Evolutionary conservation across 1,284 basidiomycete species (phyloP).

Genomic region (Cutaneotrichosporon curvatum): DNA sequence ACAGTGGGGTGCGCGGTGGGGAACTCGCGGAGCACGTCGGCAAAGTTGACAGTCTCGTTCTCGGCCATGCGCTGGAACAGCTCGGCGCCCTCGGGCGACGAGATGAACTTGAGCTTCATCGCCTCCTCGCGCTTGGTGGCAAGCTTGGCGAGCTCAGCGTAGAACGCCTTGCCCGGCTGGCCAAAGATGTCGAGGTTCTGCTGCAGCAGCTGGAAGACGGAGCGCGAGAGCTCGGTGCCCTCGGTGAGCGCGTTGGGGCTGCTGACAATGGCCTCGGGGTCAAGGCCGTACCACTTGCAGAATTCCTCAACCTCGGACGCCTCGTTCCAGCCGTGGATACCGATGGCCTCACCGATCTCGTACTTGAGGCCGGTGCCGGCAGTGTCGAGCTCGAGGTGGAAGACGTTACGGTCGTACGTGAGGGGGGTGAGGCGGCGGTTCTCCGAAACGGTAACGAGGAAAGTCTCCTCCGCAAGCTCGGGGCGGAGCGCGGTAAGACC

Average conservation of each 20-base stretch:
- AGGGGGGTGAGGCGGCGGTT: conserved; percentile 89
- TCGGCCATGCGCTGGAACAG: conserved; percentile 95
- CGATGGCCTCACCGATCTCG: conserved; percentile 91
- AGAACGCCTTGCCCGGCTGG: conserved; percentile 92
- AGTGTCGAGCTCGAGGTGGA: conserved; percentile 96
- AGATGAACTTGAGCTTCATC: conserved; percentile 83
- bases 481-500: conserved; percentile 70
- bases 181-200: conserved; percentile 97
- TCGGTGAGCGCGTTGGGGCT: conserved; percentile 59
- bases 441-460: conserved; percentile 85
- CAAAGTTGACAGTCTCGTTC: conserved; percentile 91
- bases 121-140: conserved; percentile 68
- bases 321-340: conserved; percentile 98
- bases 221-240: conserved; percentile 62
- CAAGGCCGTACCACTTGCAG: conserved; percentile 83
- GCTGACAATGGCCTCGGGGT: conserved; percentile 72
- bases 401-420: conserved; percentile 97
- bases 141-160: conserved; percentile 73
- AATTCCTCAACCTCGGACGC: conserved; percentile 79
- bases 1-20: conserved; percentile 71
- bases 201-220: conserved; percentile 90
- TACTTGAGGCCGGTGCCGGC: conserved; percentile 89
- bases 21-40: conserved; percentile 76
- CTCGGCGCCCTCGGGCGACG: conserved; percentile 78
- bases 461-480: conserved; percentile 82